phyloP scores from a whole-genome alignment of 495 filamentous ascomycete genomes.

The Neurospora sp. region DNA sequence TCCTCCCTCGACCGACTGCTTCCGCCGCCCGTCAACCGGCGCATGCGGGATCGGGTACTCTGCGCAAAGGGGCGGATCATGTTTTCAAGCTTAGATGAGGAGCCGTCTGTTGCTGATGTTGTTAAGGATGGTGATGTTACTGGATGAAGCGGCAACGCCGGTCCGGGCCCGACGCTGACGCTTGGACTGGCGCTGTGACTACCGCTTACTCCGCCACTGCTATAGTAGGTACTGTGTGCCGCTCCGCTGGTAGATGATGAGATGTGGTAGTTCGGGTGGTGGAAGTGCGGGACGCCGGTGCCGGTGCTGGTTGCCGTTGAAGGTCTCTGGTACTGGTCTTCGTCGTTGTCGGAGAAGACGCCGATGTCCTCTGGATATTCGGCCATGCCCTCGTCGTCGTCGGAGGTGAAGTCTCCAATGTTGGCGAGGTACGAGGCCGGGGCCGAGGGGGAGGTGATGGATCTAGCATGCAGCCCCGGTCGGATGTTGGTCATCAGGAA shows the following conservation, averaged over 20 bases:
- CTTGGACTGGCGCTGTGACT: not conserved
- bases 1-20: slow-evolving; percentile 47
- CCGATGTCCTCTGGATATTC: slow-evolving; percentile 32
- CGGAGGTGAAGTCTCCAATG: slow-evolving; percentile 47
- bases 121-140: not conserved
- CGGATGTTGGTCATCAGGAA: slow-evolving; percentile 16
- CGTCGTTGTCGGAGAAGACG: slow-evolving; percentile 44
- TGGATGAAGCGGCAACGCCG: not conserved
- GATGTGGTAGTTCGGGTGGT: not conserved
- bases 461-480: slow-evolving; percentile 56
- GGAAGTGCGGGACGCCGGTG: not conserved
- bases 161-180: not conserved
- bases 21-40: slow-evolving; percentile 50
- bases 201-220: slow-evolving; percentile 25
- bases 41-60: slow-evolving; percentile 49
- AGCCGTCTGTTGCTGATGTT: slow-evolving; percentile 6
- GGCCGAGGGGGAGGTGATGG: slow-evolving; percentile 58
- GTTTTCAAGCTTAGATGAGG: slow-evolving; percentile 52
- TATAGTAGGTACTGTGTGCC: not conserved
- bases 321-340: slow-evolving; percentile 26
- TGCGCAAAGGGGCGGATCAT: slow-evolving; percentile 51
- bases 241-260: not conserved
- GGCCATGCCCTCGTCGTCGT: slow-evolving; percentile 18
- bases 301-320: not conserved
- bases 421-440: slow-evolving; percentile 45